A percentile compares a stretch with the other conserved stretches of the same genome.
phyloP scores from a whole-genome alignment of 352 stramenopile genomes.

The Phytophthora sojae region DNA sequence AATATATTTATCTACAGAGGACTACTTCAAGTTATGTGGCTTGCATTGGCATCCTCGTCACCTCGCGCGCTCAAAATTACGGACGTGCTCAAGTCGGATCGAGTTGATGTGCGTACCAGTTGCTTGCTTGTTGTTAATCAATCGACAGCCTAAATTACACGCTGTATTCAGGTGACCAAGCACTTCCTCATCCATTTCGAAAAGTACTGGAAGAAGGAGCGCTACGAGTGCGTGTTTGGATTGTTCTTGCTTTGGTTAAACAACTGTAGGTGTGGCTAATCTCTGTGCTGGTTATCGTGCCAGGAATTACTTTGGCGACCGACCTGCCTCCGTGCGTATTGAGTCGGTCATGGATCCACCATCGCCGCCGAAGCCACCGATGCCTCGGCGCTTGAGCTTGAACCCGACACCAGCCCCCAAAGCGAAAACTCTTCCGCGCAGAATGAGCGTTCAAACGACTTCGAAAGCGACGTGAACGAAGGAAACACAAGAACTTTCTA shows the following conservation, averaged over 20 bases:
- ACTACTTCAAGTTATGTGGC: slow-evolving; percentile 87
- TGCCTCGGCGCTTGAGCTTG: slow-evolving; percentile 55
- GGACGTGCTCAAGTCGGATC: slow-evolving; percentile 78
- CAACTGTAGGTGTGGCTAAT: not conserved
- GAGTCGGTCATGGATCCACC: slow-evolving; percentile 7
- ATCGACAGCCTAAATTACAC: slow-evolving; percentile 2
- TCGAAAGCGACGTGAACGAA: slow-evolving; percentile 11
- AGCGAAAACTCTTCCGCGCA: slow-evolving; percentile 45
- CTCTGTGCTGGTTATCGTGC: not conserved
- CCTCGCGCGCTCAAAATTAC: slow-evolving; percentile 66
- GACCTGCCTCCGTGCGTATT: slow-evolving; percentile 4
- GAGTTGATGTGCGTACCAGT: slow-evolving; percentile 44
- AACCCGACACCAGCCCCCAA: slow-evolving; percentile 44
- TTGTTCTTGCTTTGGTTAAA: not conserved
- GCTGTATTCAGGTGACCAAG: slow-evolving; percentile 52
- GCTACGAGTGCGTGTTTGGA: slow-evolving; percentile 56
- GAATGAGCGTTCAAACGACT: slow-evolving; percentile 49
- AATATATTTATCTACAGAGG: slow-evolving; percentile 34
- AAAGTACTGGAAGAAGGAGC: slow-evolving; percentile 84
- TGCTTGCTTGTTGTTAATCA: not conserved
- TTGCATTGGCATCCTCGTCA: slow-evolving; percentile 64
- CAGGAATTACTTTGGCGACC: slow-evolving; percentile 71
- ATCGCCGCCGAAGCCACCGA: slow-evolving; percentile 17
- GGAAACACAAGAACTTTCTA: slow-evolving; percentile 4
- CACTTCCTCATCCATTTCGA: slow-evolving; percentile 78